These are phyloP conservation scores for Cytospora leucostoma DNA, from an alignment of 2,329 filamentous ascomycete species.

Conservation along the genomic window DNA sequence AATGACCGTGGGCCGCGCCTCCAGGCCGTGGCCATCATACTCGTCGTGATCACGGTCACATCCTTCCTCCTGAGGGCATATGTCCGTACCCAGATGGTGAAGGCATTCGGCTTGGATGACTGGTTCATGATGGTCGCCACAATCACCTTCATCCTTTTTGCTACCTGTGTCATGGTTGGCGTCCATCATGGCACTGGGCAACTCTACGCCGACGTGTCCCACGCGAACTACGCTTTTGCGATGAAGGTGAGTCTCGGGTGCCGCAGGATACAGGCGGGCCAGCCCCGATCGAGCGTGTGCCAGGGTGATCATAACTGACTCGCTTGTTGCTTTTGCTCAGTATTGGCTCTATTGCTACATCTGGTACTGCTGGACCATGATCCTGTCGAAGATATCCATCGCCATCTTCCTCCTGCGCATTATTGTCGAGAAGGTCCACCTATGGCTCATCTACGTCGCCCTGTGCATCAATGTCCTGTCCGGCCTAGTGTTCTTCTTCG, in stretches of 20 bases:
- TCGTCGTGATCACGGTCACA: slow-evolving; percentile 35
- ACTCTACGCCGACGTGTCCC: slow-evolving; percentile 38
- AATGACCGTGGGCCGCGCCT: slow-evolving; percentile 40
- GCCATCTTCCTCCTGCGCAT: slow-evolving; percentile 46
- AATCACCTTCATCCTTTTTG: slow-evolving; percentile 41
- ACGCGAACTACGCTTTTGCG: slow-evolving; percentile 33
- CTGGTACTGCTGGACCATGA: slow-evolving; percentile 32
- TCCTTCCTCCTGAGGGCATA: slow-evolving; percentile 38
- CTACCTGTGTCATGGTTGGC: slow-evolving; percentile 39
- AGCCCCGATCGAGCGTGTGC: no score
- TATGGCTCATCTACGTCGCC: slow-evolving; percentile 40
- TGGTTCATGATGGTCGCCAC: slow-evolving; percentile 41
- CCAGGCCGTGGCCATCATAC: slow-evolving; percentile 37
- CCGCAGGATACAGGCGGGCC: neutral
- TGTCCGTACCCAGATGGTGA: slow-evolving; percentile 39
- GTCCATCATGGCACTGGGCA: slow-evolving; percentile 45
- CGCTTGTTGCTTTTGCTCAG: slow-evolving; percentile 18
- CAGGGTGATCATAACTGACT: neutral
- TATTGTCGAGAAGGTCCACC: slow-evolving; percentile 37
- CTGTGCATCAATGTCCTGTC: slow-evolving; percentile 40
- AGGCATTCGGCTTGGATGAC: slow-evolving; percentile 44
- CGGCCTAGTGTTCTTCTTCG: slow-evolving; percentile 45
- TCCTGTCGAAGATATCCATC: slow-evolving; percentile 44
- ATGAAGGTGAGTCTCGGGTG: slow-evolving; percentile 37
- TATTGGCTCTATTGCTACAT: slow-evolving; percentile 31